Conservation (phyloP, 1,139 yeast species). For the Eremothecium sinecaudum region DNA sequence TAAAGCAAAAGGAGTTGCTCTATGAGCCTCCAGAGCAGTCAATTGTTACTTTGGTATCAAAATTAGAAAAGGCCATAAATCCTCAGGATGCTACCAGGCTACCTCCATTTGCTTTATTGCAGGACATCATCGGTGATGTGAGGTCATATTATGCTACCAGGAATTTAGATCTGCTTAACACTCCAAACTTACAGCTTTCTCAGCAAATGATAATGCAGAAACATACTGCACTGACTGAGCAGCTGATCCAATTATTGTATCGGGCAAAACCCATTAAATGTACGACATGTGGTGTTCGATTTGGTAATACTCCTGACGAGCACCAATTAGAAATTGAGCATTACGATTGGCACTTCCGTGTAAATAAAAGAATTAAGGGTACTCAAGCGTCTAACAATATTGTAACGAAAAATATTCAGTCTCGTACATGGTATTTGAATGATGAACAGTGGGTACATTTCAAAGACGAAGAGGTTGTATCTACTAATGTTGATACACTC, state of each 20-base stretch:
- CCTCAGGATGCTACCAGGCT: slow-evolving; percentile 9
- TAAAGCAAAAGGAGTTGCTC: slow-evolving; percentile 20
- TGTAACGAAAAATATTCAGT: slow-evolving; percentile 37
- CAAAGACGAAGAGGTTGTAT: slow-evolving; percentile 52
- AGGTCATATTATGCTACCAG: slow-evolving; percentile 26
- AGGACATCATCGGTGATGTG: slow-evolving; percentile 26
- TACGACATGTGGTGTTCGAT: slow-evolving; percentile 82
- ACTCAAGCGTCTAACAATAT: slow-evolving; percentile 13
- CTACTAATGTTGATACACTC: slow-evolving; percentile 22
- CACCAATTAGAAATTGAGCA: slow-evolving; percentile 50
- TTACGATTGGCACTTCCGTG: slow-evolving; percentile 94
- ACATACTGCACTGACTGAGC: slow-evolving; percentile 20
- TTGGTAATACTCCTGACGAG: slow-evolving; percentile 55
- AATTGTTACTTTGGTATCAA: slow-evolving; percentile 22
- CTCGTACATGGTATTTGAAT: slow-evolving; percentile 75
- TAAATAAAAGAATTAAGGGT: slow-evolving; percentile 65
- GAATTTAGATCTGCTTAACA: slow-evolving; percentile 25
- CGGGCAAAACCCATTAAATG: slow-evolving; percentile 64
- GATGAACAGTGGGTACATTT: slow-evolving; percentile 68
- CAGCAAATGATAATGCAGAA: slow-evolving; percentile 23
- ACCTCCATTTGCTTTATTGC: slow-evolving; percentile 22
- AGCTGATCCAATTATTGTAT: slow-evolving; percentile 26
- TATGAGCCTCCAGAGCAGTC: slow-evolving; percentile 24
- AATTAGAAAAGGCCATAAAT: slow-evolving; percentile 13
- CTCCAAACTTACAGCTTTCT: slow-evolving; percentile 23